Evolutionary conservation across 1,284 basidiomycete species (phyloP), one percentile per base, ranked within the genome.

Genomic region (Rhizoctonia solani): DNA sequence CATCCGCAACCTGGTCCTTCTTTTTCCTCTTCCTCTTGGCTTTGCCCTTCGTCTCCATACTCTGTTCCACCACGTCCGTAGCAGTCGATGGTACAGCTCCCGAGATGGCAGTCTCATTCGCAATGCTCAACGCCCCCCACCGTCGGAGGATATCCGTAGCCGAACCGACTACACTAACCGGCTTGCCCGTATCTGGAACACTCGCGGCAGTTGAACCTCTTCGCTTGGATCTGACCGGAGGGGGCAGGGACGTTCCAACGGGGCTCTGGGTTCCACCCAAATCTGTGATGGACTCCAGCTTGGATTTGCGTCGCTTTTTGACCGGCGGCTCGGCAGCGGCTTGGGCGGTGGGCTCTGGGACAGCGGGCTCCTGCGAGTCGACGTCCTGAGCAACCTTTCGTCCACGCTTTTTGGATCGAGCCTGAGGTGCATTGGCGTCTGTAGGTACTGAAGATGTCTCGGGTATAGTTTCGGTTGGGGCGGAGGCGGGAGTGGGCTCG

Each of bases 291-390:
- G n/a, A n/a, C n/a, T n/a, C n/a, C n/a, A n/a, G n/a, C n/a, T n/a
- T n/a, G 32, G 58, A 50, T 21, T 63, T 63, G 29, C 58, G 58
- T 52, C 46, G 21, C 47, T 63, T 63, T 34, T 63, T 63, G 30
- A 42, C 30, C 11, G 58, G 58, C 6, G 50, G 50, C n/a, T 53
- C 27, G 5, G 13, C 50, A 21, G 27, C 47, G 11, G 46, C 9
- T 23, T 37, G 39, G 4, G 29, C n/a, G 21, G 47, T 19, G 19
- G 58, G 16, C 16, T 4, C 16, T 16, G 50, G 32, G 16, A 50
- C 47, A 29, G 37, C 32, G 58, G 37, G 25, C 21, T 27, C 19
- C 32, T 13, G 14, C 39, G 11, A 42, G 27, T 14, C 19, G 27
- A 49, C 19, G 27, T 29, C 46, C 58, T 14, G 37, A 39, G 25